Conservation (phyloP, 2,329 filamentous ascomycete species). For the Colletotrichum spinosum region DNA sequence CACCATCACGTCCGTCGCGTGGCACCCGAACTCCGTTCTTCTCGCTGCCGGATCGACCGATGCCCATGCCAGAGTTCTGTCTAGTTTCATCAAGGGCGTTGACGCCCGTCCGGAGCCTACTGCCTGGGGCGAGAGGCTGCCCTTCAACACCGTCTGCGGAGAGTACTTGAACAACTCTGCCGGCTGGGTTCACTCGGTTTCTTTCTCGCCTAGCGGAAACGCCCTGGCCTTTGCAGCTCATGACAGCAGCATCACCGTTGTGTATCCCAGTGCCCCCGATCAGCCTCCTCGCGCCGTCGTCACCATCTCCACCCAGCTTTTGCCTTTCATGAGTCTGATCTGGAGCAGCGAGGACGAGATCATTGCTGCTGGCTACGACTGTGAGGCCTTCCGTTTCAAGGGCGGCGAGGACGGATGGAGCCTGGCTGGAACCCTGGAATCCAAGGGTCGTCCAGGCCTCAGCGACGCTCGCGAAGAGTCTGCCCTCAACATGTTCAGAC, state of each 20-base stretch:
- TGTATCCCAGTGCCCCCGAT: constrained; percentile 92
- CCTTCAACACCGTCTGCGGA: constrained; percentile 98
- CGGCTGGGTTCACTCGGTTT: constrained; percentile 94
- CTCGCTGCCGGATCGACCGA: constrained; percentile 97
- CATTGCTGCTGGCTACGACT: constrained; percentile 92
- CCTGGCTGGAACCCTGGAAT: constrained; percentile 83
- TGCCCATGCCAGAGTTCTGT: constrained; percentile 94
- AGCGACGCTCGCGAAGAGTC: constrained; percentile 84
- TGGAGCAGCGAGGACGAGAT: constrained; percentile 95
- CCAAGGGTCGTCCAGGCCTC: constrained; percentile 71
- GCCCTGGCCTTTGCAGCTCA: constrained; percentile 95
- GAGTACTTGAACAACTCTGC: constrained; percentile 97
- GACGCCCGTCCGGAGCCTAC: constrained; percentile 87
- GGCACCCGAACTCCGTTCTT: constrained; percentile 98
- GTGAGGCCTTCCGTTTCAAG: constrained; percentile 89
- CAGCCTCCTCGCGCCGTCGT: constrained; percentile 92
- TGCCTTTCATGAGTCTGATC: constrained; percentile 92
- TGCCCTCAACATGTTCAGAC: constrained; percentile 96
- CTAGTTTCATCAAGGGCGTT: constrained; percentile 94
- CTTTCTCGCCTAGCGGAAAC: constrained; percentile 92
- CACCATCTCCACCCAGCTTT: constrained; percentile 87
- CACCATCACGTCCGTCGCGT: constrained; percentile 93
- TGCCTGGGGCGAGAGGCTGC: constrained; percentile 93
- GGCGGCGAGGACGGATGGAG: constrained; percentile 87
- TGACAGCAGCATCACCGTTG: constrained; percentile 95